Percentiles rank a stretch among this genome's conserved stretches.
Evolutionary conservation across 164 flowering plant species (phyloP).

Genomic region (Tetracentron sinense): DNA sequence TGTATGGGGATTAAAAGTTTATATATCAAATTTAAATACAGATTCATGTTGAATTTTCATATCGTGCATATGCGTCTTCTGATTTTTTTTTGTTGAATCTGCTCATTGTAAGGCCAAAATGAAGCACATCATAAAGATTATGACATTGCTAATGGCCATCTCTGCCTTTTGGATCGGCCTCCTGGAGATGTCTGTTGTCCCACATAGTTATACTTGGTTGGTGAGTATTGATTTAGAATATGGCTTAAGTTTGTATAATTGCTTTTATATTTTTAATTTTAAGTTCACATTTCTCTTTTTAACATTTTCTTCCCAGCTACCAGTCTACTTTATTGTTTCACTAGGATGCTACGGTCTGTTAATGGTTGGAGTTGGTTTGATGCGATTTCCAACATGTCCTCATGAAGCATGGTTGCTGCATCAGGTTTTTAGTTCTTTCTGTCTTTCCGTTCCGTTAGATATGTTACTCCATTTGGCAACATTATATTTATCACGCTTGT

Average conservation of each 20-base stretch:
- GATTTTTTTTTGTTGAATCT: too few species aligned
- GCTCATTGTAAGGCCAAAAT: background rate
- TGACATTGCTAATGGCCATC: constrained; percentile 57
- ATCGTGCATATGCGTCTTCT: too few species aligned
- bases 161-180: constrained; percentile 79
- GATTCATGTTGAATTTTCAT: background rate
- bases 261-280: background rate
- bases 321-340: constrained; percentile 62
- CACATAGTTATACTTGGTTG: constrained; percentile 73
- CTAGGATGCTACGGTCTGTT: constrained; percentile 91
- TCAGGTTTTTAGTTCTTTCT: constrained; percentile 52
- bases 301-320: constrained; percentile 48
- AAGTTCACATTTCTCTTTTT: background rate
- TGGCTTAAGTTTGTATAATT: background rate
- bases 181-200: constrained; percentile 50
- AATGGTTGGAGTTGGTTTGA: constrained; percentile 70
- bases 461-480: too few species aligned
- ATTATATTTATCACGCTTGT: too few species aligned
- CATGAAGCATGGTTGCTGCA: constrained; percentile 71
- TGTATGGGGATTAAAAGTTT: too few species aligned
- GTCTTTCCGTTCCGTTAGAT: too few species aligned
- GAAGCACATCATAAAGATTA: constrained; percentile 49
- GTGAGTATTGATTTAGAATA: constrained; percentile 30
- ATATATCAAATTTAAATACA: background rate
- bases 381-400: constrained; percentile 52